These are phyloP conservation scores for Penicillium cinerascens DNA, from an alignment of 495 filamentous ascomycete species.

Conservation along the genomic window DNA sequence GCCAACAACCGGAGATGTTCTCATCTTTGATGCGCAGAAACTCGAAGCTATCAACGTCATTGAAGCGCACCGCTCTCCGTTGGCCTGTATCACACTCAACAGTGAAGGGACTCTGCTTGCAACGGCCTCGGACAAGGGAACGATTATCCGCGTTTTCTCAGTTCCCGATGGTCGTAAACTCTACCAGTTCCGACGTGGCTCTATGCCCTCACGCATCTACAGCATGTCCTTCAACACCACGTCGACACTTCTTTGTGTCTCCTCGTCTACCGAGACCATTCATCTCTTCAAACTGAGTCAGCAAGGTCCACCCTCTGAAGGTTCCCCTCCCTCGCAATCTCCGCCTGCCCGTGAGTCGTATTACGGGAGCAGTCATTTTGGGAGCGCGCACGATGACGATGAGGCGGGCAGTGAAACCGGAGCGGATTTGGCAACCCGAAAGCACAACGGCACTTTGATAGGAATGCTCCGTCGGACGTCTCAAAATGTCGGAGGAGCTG, in stretches of 20 bases:
- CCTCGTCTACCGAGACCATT: slow-evolving; percentile 94
- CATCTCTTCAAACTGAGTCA: slow-evolving; percentile 82
- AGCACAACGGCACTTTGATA: slow-evolving; percentile 66
- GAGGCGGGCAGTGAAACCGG: slow-evolving; percentile 27
- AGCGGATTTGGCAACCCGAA: slow-evolving; percentile 38
- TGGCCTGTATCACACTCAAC: slow-evolving; percentile 87
- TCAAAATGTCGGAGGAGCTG: slow-evolving; percentile 85
- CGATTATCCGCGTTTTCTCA: slow-evolving; percentile 92
- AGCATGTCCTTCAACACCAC: slow-evolving; percentile 99
- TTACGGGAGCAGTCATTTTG: slow-evolving; percentile 36
- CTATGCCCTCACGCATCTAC: slow-evolving; percentile 89
- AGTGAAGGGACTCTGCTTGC: slow-evolving; percentile 89
- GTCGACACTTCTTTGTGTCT: slow-evolving; percentile 89
- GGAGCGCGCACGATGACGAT: slow-evolving; percentile 37
- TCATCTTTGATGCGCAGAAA: slow-evolving; percentile 84
- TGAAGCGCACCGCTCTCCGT: slow-evolving; percentile 89
- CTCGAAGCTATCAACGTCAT: slow-evolving; percentile 87
- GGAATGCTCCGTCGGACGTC: slow-evolving; percentile 95
- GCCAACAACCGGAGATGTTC: slow-evolving; percentile 85
- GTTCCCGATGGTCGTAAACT: slow-evolving; percentile 86
- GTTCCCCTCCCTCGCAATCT: slow-evolving; percentile 29
- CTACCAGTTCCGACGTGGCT: slow-evolving; percentile 91
- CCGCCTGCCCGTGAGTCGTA: slow-evolving; percentile 35
- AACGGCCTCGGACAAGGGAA: slow-evolving; percentile 95
- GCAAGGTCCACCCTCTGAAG: slow-evolving; percentile 31